Base-by-base conservation (phyloP, 2,329 filamentous ascomycete genomes). In the Ceratocystiopsis sp. region DNA sequence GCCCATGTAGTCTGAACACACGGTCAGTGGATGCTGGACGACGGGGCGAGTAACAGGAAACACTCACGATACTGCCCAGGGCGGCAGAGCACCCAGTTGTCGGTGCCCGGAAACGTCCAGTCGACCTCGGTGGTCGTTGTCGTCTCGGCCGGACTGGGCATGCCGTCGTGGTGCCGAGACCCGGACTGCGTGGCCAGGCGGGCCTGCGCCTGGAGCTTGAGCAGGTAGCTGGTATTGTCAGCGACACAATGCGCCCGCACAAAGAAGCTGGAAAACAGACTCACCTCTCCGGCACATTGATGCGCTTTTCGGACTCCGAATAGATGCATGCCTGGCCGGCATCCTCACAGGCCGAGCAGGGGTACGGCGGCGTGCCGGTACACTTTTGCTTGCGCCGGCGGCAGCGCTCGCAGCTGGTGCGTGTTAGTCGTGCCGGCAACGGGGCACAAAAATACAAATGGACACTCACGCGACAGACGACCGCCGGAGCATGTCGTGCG, bases 71-170 rank as follows among this genome's bases (percentile, higher is more conserved):
- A 42, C 16, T 42, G 35, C 17, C 41, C 41, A 10, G 35, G 35
- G 2, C 35, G 41, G 19, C 41, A 37, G 21, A 42, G 36, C 35
- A 42, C 41, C 41, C 41, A 42, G 25, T 42, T 42, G 35, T 42
- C 41, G 13, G 35, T 38, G n/a, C 35, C 41, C 21, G 41, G 21
- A 19, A 42, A 42, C 35, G 41, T 42, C 41, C 41, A 42, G 15
- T 43, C 42, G 4, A 40, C 42, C 15, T 39, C 47, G 14, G 45
- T 34, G 11, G 45, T 42, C 34, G 45, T 37, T 21, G 46, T 39
- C n/a, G 46, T 48, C 32, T 45, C 40, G 4, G 47, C 45, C 36
- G 47, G 44, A 16, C 41, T 46, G 13, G 47, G 45, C 38, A 46
- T 18, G 21, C 15, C 41, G 37, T 37, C 35, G 4, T 21, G 41